A percentile compares a stretch with the other conserved stretches of the same genome.
phyloP scores from a whole-genome alignment of 2,329 filamentous ascomycete species.

The Clarireedia hainanense region DNA sequence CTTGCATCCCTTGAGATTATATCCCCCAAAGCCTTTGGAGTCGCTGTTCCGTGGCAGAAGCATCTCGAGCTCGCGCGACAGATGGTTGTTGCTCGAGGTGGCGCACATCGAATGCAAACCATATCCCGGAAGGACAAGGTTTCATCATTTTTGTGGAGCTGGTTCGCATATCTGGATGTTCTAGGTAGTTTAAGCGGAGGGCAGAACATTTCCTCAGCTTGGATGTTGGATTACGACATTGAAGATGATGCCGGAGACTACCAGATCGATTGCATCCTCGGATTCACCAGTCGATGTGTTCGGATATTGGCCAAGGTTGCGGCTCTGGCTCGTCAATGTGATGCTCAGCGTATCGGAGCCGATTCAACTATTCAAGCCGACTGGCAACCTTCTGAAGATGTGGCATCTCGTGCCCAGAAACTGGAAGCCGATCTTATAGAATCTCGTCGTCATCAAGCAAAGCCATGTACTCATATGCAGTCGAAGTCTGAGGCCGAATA shows the following conservation, averaged over 20 bases:
- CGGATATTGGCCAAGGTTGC: constrained; percentile 65
- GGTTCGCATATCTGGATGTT: constrained; percentile 80
- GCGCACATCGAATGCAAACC: constrained; percentile 43
- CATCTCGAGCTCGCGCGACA: constrained; percentile 70
- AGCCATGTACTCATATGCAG: constrained; percentile 36
- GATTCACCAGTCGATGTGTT: constrained; percentile 66
- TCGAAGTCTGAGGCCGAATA: constrained; percentile 40
- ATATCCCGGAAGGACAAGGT: constrained; percentile 47
- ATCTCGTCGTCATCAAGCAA: constrained; percentile 38
- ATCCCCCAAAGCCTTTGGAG: constrained; percentile 71
- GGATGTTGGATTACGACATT: constrained; percentile 37
- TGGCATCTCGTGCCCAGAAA: constrained; percentile 47
- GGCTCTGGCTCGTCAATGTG: constrained; percentile 61
- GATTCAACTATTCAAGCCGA: constrained; percentile 40
- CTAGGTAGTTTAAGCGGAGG: constrained; percentile 64
- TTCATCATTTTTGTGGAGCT: constrained; percentile 68
- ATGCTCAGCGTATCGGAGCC: constrained; percentile 52
- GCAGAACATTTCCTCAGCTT: constrained; percentile 19
- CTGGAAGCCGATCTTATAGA: constrained; percentile 55
- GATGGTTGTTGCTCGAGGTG: constrained; percentile 61
- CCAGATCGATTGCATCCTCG: constrained; percentile 73
- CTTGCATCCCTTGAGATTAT: constrained; percentile 77
- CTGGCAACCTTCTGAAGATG: constrained; percentile 51
- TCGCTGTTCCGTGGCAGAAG: constrained; percentile 72
- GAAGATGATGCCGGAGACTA: constrained; percentile 50